phyloP scores from a whole-genome alignment of 805 yeast genomes.

The Ogataea philodendri region DNA sequence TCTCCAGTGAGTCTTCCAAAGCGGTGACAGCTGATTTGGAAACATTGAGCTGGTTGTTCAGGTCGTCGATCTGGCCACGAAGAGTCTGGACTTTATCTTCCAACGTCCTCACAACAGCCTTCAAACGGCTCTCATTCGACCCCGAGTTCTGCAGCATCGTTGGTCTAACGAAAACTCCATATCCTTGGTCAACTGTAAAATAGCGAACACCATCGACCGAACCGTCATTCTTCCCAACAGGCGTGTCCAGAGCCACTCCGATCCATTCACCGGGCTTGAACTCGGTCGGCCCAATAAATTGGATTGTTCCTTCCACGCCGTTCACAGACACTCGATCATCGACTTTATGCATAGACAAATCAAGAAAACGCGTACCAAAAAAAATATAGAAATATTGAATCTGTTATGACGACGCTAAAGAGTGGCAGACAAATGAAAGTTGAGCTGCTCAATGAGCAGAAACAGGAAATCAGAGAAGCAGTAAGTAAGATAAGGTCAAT shows the following conservation, averaged over 20 bases:
- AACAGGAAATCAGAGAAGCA: slow-evolving; percentile 89
- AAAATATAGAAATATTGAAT: slow-evolving; percentile 1
- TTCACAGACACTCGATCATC: slow-evolving; percentile 37
- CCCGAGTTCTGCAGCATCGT: slow-evolving; percentile 22
- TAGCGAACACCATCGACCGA: slow-evolving; percentile 43
- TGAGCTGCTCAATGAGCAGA: slow-evolving; percentile 81
- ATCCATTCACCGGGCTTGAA: slow-evolving; percentile 63
- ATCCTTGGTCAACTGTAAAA: slow-evolving; percentile 36
- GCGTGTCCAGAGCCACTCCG: slow-evolving; percentile 43
- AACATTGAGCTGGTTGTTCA: slow-evolving; percentile 26
- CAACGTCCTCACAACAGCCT: slow-evolving; percentile 21
- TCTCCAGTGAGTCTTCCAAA: slow-evolving; percentile 34
- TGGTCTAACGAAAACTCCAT: slow-evolving; percentile 53
- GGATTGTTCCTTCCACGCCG: slow-evolving; percentile 44
- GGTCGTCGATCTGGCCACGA: slow-evolving; percentile 28
- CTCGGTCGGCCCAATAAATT: slow-evolving; percentile 50
- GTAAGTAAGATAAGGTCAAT: slow-evolving; percentile 30
- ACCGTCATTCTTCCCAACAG: slow-evolving; percentile 50
- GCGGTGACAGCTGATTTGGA: slow-evolving; percentile 20
- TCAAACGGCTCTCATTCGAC: neutral
- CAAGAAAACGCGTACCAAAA: slow-evolving; percentile 5
- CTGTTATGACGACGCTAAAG: slow-evolving; percentile 19
- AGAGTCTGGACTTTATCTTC: slow-evolving; percentile 44
- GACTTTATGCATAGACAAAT: slow-evolving; percentile 5
- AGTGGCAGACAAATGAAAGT: slow-evolving; percentile 44